Percentiles rank a stretch among this genome's conserved stretches.
Conservation (phyloP, 176 grass and related monocot species). For the Melocanna baccifera region DNA sequence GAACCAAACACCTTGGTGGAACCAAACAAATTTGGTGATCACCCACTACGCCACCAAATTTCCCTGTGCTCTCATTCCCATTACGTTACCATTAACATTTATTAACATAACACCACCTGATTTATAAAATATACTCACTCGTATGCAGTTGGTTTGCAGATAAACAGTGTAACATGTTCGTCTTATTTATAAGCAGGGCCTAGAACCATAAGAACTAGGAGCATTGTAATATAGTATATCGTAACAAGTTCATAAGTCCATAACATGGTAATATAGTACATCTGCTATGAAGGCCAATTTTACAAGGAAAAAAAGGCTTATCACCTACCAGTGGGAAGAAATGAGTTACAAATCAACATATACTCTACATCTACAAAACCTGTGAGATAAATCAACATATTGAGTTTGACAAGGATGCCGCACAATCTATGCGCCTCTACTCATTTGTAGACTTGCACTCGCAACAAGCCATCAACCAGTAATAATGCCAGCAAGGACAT, state of each 20-base stretch:
- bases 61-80: neutral
- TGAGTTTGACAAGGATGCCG: conserved; percentile 15
- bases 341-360: neutral
- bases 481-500: conserved; percentile 92
- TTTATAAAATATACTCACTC: neutral
- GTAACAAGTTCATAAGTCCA: no score
- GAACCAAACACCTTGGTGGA: neutral
- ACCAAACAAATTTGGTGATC: no score
- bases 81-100: no score
- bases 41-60: neutral
- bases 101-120: neutral
- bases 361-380: neutral
- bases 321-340: neutral
- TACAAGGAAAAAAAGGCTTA: neutral
- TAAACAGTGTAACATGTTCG: neutral
- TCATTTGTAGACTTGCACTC: neutral
- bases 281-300: neutral
- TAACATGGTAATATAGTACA: neutral
- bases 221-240: no score
- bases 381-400: neutral
- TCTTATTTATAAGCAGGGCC: neutral
- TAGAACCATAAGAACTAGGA: neutral
- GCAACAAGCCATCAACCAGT: conserved; percentile 56
- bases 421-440: neutral
- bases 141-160: neutral